Conservation (phyloP, 176 grass and related monocot genomes). For the Puya raimondii region DNA sequence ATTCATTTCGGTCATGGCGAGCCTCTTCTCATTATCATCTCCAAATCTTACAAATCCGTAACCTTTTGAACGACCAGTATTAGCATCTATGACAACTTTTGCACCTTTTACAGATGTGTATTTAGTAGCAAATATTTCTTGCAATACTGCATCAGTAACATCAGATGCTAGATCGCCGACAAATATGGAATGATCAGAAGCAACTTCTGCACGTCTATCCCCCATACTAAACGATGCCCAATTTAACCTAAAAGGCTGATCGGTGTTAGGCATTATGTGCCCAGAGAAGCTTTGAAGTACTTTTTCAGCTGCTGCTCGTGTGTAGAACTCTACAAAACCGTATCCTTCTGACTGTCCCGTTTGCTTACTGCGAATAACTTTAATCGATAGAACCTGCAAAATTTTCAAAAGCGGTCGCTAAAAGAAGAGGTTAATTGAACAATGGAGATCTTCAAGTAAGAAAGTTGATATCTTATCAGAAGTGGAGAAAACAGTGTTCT, state of each 20-base stretch:
- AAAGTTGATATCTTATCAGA: too few species aligned
- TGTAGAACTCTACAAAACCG: conserved; percentile 61
- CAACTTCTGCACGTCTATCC: conserved; percentile 47
- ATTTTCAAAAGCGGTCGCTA: neutral
- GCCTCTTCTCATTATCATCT: conserved; percentile 44
- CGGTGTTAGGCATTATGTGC: conserved; percentile 53
- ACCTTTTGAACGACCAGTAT: conserved; percentile 53
- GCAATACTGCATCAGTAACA: conserved; percentile 55
- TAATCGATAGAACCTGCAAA: conserved; percentile 49
- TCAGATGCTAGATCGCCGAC: conserved; percentile 61
- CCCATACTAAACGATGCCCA: conserved; percentile 66
- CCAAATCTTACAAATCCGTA: conserved; percentile 68
- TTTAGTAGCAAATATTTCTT: conserved; percentile 48
- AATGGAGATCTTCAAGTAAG: neutral
- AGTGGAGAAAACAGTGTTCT: too few species aligned
- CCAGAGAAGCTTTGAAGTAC: conserved; percentile 55
- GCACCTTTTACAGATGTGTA: conserved; percentile 47
- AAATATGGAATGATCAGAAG: conserved; percentile 64
- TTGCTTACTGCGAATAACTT: conserved; percentile 66
- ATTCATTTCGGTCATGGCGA: conserved; percentile 60
- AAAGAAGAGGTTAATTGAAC: neutral
- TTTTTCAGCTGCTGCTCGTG: conserved; percentile 49
- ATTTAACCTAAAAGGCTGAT: conserved; percentile 57
- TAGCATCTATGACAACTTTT: conserved; percentile 67
- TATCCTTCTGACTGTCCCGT: conserved; percentile 62